Evolutionary conservation across 1,284 basidiomycete genomes (phyloP).

Genomic region (Ceratobasidium sp.): DNA sequence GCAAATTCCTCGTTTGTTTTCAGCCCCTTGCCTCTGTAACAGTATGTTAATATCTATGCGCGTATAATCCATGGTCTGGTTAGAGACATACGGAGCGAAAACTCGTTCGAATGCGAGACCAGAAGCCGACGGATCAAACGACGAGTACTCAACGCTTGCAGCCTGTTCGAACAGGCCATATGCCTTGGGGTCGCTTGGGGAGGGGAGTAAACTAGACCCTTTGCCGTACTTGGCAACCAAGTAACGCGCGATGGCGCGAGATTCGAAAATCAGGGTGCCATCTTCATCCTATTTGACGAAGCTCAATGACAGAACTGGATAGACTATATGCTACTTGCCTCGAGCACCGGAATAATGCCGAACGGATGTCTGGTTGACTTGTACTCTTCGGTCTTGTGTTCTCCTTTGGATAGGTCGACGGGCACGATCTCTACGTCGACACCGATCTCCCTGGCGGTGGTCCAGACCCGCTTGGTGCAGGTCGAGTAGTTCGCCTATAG

Average conservation of each 20-base stretch:
- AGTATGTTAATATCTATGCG: constrained; percentile 7
- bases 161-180: constrained; percentile 48
- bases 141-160: constrained; percentile 46
- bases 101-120: constrained; percentile 33
- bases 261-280: constrained; percentile 42
- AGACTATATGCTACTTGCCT: constrained; percentile 2
- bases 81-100: constrained; percentile 17
- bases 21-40: constrained; percentile 19
- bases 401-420: constrained; percentile 54
- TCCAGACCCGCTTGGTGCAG: constrained; percentile 57
- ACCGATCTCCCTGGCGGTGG: constrained; percentile 58
- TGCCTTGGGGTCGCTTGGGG: constrained; percentile 42
- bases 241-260: constrained; percentile 47
- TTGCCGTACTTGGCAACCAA: constrained; percentile 44
- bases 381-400: constrained; percentile 43
- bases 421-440: constrained; percentile 58
- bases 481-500: no score
- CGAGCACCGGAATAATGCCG: constrained; percentile 38
- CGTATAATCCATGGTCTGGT: background rate
- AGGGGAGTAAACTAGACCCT: constrained; percentile 26
- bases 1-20: constrained; percentile 46
- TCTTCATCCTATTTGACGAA: constrained; percentile 15
- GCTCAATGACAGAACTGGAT: background rate
- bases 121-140: constrained; percentile 46
- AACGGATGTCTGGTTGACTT: constrained; percentile 38